Base-by-base conservation (phyloP, 345 rosid genomes). In the Geranium rotundifolium region DNA sequence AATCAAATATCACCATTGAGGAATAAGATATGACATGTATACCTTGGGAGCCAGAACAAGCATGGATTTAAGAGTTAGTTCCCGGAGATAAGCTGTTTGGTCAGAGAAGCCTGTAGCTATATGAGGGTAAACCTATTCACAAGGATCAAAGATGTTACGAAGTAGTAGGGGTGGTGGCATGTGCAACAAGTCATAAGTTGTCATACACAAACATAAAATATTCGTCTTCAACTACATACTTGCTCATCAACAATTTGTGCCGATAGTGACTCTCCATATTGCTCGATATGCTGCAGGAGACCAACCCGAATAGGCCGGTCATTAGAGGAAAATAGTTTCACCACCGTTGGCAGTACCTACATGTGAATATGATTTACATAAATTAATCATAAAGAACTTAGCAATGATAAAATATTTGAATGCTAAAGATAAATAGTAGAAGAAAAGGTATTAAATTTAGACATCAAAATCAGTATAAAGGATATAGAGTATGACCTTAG, bases 1-100 rank as follows among this genome's bases (percentile, higher is more conserved):
- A n/a, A 56, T 37, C 15, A 57, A 14, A 57, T 41, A 41, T 39
- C 59, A 27, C 50, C 17, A 63, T 20, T 46, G 14, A 1, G 17
- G 14, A 58, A 63, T 49, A 54, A 29, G 60, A 23, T 18, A 31
- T 27, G 17, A 68, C 27, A 20, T 54, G 31, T 62, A 62, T 73
- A 88, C 97, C 96, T 93, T 93, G 57, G 99, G 97, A 65, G 97
- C 92, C 75, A 93, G 80, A 69, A 86, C 78, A 69, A 93, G 97
- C 96, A 93, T 90, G 37, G 99, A 90, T 68, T 93, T 93, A 46
- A 93, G 99, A 83, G 97, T 90, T 84, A 93, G 67, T 73, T 93
- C 99, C 60, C 97, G 89, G 59, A 93, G 95, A 79, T 86, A 86
- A 56, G 97, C 92, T 65, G 95, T 86, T 29, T 95, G 79, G 71